Conservation (phyloP, 1,284 basidiomycete genomes). For the Heimioporus retisporus region DNA sequence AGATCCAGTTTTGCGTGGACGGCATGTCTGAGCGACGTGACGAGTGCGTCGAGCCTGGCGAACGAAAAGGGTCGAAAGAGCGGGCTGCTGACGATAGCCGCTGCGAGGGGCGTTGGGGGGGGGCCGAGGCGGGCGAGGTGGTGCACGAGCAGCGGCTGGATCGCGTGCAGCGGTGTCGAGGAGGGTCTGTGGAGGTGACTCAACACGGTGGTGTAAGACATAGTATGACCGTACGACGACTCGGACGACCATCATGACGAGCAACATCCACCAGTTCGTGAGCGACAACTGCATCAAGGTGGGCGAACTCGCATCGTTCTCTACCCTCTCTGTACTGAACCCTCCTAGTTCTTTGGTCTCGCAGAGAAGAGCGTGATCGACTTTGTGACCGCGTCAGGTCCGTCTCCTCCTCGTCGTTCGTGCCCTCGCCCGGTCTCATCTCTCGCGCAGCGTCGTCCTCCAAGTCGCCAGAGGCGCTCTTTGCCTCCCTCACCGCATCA, state of each 20-base stretch:
- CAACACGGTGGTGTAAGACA: slow-evolving; percentile 64
- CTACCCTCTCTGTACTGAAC: too few species aligned
- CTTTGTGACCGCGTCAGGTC: slow-evolving; percentile 88
- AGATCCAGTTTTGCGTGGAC: slow-evolving; percentile 63
- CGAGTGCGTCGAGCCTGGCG: slow-evolving; percentile 62
- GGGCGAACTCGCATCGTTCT: slow-evolving; percentile 39
- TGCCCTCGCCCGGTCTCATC: not conserved
- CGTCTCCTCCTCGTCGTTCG: slow-evolving; percentile 32
- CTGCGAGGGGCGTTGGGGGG: slow-evolving; percentile 72
- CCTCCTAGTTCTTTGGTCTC: slow-evolving; percentile 78
- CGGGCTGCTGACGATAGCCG: slow-evolving; percentile 71
- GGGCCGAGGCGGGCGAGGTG: slow-evolving; percentile 66
- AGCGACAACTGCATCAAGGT: slow-evolving; percentile 89
- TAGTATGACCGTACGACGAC: not conserved
- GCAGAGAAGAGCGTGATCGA: slow-evolving; percentile 87
- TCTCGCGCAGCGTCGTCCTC: slow-evolving; percentile 75
- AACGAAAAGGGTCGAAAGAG: slow-evolving; percentile 62
- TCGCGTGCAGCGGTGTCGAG: slow-evolving; percentile 58
- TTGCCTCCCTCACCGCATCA: slow-evolving; percentile 76
- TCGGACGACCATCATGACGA: slow-evolving; percentile 38
- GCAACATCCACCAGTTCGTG: slow-evolving; percentile 81
- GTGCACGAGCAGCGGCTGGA: slow-evolving; percentile 65
- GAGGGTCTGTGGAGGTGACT: slow-evolving; percentile 64
- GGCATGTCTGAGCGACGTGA: slow-evolving; percentile 70
- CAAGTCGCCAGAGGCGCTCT: slow-evolving; percentile 85